Base-by-base conservation (phyloP, 768 basidiomycete genomes). In the Nidularia pulvinata region DNA sequence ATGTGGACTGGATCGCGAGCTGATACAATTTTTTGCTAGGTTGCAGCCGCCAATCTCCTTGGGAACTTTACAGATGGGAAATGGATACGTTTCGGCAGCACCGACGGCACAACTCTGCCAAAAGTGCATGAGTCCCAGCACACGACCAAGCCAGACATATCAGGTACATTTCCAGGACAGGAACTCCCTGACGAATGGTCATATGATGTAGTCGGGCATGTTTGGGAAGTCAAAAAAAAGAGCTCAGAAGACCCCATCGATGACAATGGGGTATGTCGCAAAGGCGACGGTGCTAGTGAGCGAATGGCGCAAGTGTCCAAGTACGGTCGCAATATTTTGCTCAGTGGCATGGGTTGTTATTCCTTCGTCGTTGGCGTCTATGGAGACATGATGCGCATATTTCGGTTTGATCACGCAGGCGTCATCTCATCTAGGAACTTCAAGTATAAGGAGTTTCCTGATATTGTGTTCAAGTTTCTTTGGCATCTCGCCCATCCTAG, bases 291-390 rank as follows among this genome's bases (percentile, higher is more conserved):
- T 10, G 16, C 16, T 10, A 39, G 37, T 10, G 19, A 39, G 37
- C 10, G 37, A 1, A 39, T 39, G 10, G 37, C 37, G 37, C 37
- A 16, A 39, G 10, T 39, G 10, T 16, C 16, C 16, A 16, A 39
- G 16, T 10, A 39, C 37, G 37, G 10, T 10, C 10, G 37, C 10
- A 39, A 39, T 39, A 10, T 39, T 39, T 16, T 39, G 10, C 16
- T 16, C 10, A 10, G 10, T 16, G 10, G 10, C 10, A 10, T 16
- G 16, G 16, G 37, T 2, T 39, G 36, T 25, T 51, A 37, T 30
- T 37, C 19, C 5, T 51, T 39, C 22, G 42, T 30, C 34, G 14
- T 51, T 37, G 50, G 50, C 14, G 50, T 51, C n/a, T 51, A 45
- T 36, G 16, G 19, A 19, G 37, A 51, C 16, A 11, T 19, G 32